Evolutionary conservation across 768 basidiomycete species (phyloP), one percentile per base, ranked within the genome.

Genomic region (Stropharia rugosoannulata): DNA sequence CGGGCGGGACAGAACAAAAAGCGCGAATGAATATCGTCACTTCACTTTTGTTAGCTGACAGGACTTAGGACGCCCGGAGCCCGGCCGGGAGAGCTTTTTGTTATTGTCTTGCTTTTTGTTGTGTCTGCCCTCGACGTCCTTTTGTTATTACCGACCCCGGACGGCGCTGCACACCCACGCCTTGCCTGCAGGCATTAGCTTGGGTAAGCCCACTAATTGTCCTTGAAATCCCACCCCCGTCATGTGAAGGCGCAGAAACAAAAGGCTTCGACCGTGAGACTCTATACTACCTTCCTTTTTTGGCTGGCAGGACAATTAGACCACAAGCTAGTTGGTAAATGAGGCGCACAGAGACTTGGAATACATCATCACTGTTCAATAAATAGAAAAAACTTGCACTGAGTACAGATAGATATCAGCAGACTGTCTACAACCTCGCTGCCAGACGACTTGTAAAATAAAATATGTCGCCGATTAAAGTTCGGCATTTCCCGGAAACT

Each of bases 141-240:
- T 66, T 66, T 66, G 63, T 64, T 63, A 47, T 65, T 59, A 50
- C 54, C 62, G 54, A 59, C 40, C 51, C 54, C 55, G 54, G 59
- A 64, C 60, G 62, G 60, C 48, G 60, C 50, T 64, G 59, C 56
- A 44, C 53, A 62, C 62, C 60, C 64, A 63, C 62, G 64, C 27
- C 47, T 57, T 59, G 60, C 62, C 60, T 60, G 53, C 54, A 62
- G 9, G 29, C 29, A 32, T 32, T 32, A 32, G 9, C 29, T 32
- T 32, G 29, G 49, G 55, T 39, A 54, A 35, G 48, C 56, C 51
- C 49, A 58, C 57, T 54, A 63, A 63, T 63, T 58, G 62, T 49
- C 48, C 44, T 55, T 47, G 56, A 41, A 43, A 38, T 57, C 58
- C 53, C 54, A 57, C 49, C 54, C 29, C 38, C 37, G 56, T 63